Conservation (phyloP, 2,329 filamentous ascomycete species). For the Penicillium digitatum region DNA sequence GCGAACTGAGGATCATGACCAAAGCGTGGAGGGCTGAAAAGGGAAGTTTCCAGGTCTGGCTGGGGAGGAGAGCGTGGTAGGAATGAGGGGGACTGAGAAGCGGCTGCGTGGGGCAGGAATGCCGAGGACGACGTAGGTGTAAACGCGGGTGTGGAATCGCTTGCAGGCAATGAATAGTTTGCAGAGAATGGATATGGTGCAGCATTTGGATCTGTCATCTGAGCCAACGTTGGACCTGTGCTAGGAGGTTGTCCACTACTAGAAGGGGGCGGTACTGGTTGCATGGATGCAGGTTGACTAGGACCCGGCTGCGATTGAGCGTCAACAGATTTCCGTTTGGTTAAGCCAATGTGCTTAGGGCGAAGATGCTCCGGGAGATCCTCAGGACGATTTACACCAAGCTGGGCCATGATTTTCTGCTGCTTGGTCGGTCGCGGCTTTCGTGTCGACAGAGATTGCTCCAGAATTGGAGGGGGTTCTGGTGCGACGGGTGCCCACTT, state of each 20-base stretch:
- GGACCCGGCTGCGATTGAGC: constrained; percentile 20
- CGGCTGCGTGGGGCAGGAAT: constrained; percentile 36
- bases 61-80: constrained; percentile 39
- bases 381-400: constrained; percentile 85
- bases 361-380: constrained; percentile 80
- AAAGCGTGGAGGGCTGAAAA: constrained; percentile 43
- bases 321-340: constrained; percentile 66
- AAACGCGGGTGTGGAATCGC: constrained; percentile 38
- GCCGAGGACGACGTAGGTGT: constrained; percentile 34
- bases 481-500: constrained; percentile 91
- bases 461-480: constrained; percentile 76
- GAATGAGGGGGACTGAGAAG: constrained; percentile 38
- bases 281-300: constrained; percentile 27
- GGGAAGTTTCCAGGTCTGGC: constrained; percentile 34
- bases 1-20: constrained; percentile 31
- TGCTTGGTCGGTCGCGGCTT: constrained; percentile 96
- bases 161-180: constrained; percentile 37
- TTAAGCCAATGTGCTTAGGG: constrained; percentile 67
- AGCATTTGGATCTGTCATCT: constrained; percentile 29
- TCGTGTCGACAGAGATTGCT: constrained; percentile 83
- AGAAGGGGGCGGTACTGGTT: constrained; percentile 32
- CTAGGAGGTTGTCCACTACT: constrained; percentile 29
- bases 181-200: constrained; percentile 39
- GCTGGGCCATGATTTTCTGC: constrained; percentile 85
- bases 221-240: constrained; percentile 34